phyloP scores from a whole-genome alignment of 768 basidiomycete genomes.

The Holtermannia corniformis region DNA sequence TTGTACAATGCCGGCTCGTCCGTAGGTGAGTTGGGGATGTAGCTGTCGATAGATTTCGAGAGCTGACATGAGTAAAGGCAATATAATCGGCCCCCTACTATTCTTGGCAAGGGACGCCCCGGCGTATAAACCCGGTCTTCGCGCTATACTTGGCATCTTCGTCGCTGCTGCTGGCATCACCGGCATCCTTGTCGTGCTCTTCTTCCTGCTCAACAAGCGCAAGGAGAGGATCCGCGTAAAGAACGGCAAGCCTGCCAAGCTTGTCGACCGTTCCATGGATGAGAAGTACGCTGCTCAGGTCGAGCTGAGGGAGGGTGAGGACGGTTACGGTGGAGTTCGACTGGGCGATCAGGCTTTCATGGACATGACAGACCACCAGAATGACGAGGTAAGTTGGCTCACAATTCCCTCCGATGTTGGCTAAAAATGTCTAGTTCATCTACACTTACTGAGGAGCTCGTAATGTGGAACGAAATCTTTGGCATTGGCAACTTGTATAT shows the following conservation, averaged over 20 bases:
- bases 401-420: not conserved
- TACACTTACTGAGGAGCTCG: conserved; percentile 13
- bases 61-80: conserved; percentile 24
- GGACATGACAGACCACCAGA: conserved; percentile 19
- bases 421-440: conserved; percentile 2
- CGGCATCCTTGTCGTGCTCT: conserved; percentile 15
- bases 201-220: conserved; percentile 30
- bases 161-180: conserved; percentile 7
- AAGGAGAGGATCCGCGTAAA: conserved; percentile 32
- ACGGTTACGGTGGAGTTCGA: not conserved
- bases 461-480: too few species aligned
- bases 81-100: conserved; percentile 36
- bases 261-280: conserved; percentile 28
- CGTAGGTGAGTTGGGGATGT: conserved; percentile 44
- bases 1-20: conserved; percentile 48
- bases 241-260: conserved; percentile 34
- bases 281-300: conserved; percentile 14
- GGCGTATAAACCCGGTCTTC: conserved; percentile 22
- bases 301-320: conserved; percentile 1
- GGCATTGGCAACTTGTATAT: too few species aligned
- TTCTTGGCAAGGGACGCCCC: conserved; percentile 34
- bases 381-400: conserved; percentile 5
- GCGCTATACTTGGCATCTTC: conserved; percentile 29
- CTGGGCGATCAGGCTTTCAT: conserved; percentile 6
- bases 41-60: not conserved